Conservation (phyloP, 495 filamentous ascomycete genomes). For the Parachaetomium inaequale region DNA sequence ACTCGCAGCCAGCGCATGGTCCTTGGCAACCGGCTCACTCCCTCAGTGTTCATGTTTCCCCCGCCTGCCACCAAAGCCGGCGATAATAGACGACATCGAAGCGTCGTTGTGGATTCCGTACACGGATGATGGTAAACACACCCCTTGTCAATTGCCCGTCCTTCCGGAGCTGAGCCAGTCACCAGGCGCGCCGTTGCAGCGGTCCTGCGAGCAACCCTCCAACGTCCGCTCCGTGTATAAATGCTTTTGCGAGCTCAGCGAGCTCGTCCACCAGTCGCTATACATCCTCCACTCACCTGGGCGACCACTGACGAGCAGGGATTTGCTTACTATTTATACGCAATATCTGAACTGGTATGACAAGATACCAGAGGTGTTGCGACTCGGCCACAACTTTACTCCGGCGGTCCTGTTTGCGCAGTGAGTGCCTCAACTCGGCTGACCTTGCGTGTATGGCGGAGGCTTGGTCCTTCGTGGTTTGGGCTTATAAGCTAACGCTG, state of each 20-base stretch:
- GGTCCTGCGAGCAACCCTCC: constrained; percentile 50
- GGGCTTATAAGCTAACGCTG: background rate
- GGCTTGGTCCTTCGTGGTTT: background rate
- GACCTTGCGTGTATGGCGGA: background rate
- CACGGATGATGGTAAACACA: constrained; percentile 51
- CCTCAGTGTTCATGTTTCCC: constrained; percentile 59
- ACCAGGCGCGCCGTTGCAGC: constrained; percentile 44
- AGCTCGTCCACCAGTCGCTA: constrained; percentile 63
- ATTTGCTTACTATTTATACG: constrained; percentile 53
- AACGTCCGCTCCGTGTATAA: constrained; percentile 57
- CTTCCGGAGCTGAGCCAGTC: constrained; percentile 19
- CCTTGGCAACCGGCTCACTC: constrained; percentile 58
- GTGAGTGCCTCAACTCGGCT: constrained; percentile 42
- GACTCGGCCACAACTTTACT: constrained; percentile 55
- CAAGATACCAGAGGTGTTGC: constrained; percentile 54
- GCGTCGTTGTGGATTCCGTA: constrained; percentile 56
- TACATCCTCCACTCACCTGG: constrained; percentile 61
- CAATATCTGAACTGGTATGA: constrained; percentile 62
- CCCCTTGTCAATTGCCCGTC: background rate
- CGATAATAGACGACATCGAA: constrained; percentile 53
- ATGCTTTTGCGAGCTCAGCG: constrained; percentile 62
- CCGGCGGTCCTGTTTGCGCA: constrained; percentile 61
- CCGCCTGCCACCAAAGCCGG: constrained; percentile 54
- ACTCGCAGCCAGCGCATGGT: constrained; percentile 52
- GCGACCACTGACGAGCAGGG: constrained; percentile 53